Evolutionary conservation across 129 eudicot genomes (phyloP), one percentile per base, ranked within the genome.

Genomic region (Mikania micrantha): DNA sequence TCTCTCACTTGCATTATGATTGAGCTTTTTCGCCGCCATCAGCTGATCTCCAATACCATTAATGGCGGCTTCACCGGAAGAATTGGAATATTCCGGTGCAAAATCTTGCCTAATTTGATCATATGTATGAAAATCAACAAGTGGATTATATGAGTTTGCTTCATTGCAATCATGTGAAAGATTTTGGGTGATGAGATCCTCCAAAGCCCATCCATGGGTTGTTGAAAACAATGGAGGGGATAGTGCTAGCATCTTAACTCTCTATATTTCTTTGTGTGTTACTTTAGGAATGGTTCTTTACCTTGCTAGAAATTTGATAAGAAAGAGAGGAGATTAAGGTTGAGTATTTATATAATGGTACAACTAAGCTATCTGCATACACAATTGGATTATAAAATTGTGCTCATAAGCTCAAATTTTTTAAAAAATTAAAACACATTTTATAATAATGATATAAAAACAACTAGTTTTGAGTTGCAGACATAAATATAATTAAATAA

Each of bases 1-100:
- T 59, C 80, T 67, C 60, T 75, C 80, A 59, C 50, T 64, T 11
- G 79, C 72, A 61, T 77, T 77, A 39, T 69, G 76, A 39, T 67
- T 60, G 35, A 57, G 49, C 53, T 75, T 75, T 67, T 67, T 75
- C 12, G 54, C 60, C 19, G 47, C 68, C 54, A 8, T 53, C 42
- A 10, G 42, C 16, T 7, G 6, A 9, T 60, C 64, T 0, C 9
- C 41, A 9, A 4, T 4, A 17, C 13, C 32, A 53, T 49, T 35
- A 66, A 35, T 54, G 10, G 12, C 20, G 19, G 17, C 60, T 44
- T 20, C 36, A 8, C 25, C 61, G 0, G 69, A 60, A n/a, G 59
- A 71, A 40, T 10, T 35, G n/a, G 78, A 64, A 12, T 24, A 21
- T 20, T 72, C 48, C 4, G 63, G 77, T 47, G 70, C 52, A 54